Evolutionary conservation across 2,329 filamentous ascomycete genomes (phyloP).

Genomic region (Colletotrichum plurivorum): DNA sequence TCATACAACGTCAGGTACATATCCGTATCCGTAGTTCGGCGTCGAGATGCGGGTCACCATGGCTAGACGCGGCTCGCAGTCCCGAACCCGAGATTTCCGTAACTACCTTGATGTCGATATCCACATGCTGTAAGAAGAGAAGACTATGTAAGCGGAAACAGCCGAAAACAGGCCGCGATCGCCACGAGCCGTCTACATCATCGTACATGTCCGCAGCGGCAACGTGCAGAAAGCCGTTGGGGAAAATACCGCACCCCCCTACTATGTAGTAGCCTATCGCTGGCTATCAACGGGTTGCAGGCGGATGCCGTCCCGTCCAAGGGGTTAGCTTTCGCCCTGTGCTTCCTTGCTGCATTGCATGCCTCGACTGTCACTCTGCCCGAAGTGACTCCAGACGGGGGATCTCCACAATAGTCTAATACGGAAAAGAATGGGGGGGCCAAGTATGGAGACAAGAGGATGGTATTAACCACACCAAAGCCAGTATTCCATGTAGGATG

Average conservation of each 20-base stretch:
- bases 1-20: background rate
- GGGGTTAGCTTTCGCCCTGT: no score
- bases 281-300: conserved; percentile 30
- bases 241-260: conserved; percentile 31
- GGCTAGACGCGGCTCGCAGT: background rate
- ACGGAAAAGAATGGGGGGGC: conserved; percentile 1
- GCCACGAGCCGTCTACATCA: conserved; percentile 15
- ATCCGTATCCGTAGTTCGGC: no score
- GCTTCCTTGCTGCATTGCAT: no score
- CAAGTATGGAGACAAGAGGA: conserved; percentile 12
- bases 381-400: background rate
- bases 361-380: background rate
- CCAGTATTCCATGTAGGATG: no score
- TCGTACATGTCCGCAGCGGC: conserved; percentile 21
- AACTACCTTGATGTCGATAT: no score
- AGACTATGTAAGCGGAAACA: background rate
- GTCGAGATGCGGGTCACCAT: no score
- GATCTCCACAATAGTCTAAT: conserved; percentile 17
- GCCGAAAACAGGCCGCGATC: conserved; percentile 5
- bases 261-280: conserved; percentile 28
- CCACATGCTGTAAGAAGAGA: no score
- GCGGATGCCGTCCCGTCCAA: background rate
- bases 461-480: background rate
- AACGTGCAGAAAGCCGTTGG: conserved; percentile 10
- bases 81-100: background rate